Evolutionary conservation across 179 eudicot genomes (phyloP), one percentile per base, ranked within the genome.

Genomic region (Spergularia azorica): DNA sequence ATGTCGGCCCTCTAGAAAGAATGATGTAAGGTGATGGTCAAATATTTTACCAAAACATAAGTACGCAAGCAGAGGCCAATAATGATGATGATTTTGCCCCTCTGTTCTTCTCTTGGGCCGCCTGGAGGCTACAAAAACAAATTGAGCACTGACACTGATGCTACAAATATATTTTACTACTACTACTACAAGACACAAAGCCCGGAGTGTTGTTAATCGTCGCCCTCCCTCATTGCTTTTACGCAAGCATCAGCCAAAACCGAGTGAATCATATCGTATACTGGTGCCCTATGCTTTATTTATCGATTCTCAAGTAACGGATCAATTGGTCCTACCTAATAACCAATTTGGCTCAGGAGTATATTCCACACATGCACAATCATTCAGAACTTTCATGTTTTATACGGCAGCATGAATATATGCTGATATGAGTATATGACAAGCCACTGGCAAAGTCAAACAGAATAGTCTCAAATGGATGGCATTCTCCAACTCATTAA

Each of bases 1-100:
- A 77, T 1, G 70, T 70, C 75, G 76, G 76, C 80, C 71, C 80
- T 80, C 80, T 80, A 80, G 83, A 76, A 80, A 46, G 52, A 41
- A 8, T 80, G 54, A 76, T 58, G 77, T 32, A 13, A 16, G 59
- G 41, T 26, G 58, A 63, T 50, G 78, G 77, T 73, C 84, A 77
- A 73, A 77, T 66, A 39, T 5, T 38, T 73, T n/a, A 38, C 54
- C 67, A 73, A 46, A 58, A 18, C 16, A 70, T 0, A 38, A 13
- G 20, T 43, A 63, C 55, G 67, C 48, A 56, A 11, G 16, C 48
- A 16, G 36, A 65, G 50, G 75, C 71, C 84, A 77, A 77, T 50
- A 6, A 61, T 72, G 69, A 20, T 43, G 75, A 57, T 64, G 14
- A 52, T 58, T 4, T n/a, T 15, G 26, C 41, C 62, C 12, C 18